Evolutionary conservation across 345 rosid species (phyloP).

Genomic region (Populus ilicifolia): DNA sequence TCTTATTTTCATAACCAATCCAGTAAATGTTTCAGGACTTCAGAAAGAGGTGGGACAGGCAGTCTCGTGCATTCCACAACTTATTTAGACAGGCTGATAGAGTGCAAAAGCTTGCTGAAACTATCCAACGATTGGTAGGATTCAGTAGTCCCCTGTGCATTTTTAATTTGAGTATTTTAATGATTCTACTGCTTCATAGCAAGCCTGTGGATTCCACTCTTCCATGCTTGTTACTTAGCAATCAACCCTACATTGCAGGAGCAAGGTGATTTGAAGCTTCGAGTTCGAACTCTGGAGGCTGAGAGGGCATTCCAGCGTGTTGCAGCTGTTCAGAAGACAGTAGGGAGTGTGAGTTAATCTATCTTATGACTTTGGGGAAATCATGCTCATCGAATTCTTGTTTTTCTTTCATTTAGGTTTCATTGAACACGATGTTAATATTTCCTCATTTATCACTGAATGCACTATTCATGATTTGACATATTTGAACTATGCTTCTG

Average conservation of each 20-base stretch:
- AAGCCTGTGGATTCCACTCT: background rate
- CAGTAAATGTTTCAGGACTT: constrained; percentile 58
- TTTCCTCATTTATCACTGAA: background rate
- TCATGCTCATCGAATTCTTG: background rate
- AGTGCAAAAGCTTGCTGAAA: constrained; percentile 83
- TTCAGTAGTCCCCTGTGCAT: background rate
- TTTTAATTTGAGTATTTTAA: background rate
- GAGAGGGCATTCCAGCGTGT: constrained; percentile 97
- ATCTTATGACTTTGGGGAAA: background rate
- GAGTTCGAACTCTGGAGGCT: constrained; percentile 86
- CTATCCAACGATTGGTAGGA: constrained; percentile 76
- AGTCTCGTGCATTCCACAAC: constrained; percentile 86
- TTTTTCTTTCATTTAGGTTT: background rate
- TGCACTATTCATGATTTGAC: background rate
- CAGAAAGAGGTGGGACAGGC: constrained; percentile 91
- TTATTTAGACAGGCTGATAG: constrained; percentile 95
- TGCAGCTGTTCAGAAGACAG: constrained; percentile 85
- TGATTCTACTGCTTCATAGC: background rate
- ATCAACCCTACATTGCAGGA: constrained; percentile 46
- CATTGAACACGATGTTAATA: background rate
- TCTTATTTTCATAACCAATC: constrained; percentile 2
- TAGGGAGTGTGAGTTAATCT: constrained; percentile 73
- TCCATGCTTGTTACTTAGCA: background rate
- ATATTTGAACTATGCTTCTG: background rate
- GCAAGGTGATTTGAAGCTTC: constrained; percentile 97